Conservation (phyloP, 306 rosid species). For the Pterocarpus macrocarpus region DNA sequence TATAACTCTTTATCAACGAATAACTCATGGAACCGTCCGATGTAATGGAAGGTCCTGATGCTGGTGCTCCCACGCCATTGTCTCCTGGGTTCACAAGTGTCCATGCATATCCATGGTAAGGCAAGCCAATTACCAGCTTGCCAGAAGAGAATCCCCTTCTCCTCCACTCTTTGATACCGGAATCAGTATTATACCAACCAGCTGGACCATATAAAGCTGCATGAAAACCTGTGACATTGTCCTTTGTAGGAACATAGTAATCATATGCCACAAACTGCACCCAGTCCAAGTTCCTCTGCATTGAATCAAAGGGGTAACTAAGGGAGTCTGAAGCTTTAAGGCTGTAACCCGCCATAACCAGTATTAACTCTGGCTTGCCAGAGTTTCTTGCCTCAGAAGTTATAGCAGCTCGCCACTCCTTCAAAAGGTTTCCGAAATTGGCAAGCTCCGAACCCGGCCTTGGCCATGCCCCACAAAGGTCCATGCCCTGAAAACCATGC, state of each 20-base stretch:
- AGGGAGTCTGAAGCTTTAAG: constrained; percentile 32
- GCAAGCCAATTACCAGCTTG: constrained; percentile 59
- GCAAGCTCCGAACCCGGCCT: constrained; percentile 40
- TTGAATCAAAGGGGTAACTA: constrained; percentile 56
- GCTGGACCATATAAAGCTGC: constrained; percentile 61
- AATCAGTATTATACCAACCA: constrained; percentile 46
- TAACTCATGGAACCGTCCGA: constrained; percentile 51
- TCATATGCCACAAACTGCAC: constrained; percentile 50
- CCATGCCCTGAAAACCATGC: constrained; percentile 63
- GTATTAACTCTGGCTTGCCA: constrained; percentile 42
- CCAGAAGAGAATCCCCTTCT: constrained; percentile 47
- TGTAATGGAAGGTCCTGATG: constrained; percentile 55
- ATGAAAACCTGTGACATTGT: constrained; percentile 48
- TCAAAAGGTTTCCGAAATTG: constrained; percentile 50
- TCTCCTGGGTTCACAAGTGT: constrained; percentile 44
- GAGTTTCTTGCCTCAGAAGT: constrained; percentile 51
- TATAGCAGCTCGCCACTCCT: constrained; percentile 59
- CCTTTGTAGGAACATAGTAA: constrained; percentile 46
- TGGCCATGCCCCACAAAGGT: constrained; percentile 50
- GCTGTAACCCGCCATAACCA: constrained; percentile 57
- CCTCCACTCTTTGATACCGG: constrained; percentile 60
- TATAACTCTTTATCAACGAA: constrained; percentile 47
- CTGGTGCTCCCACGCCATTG: constrained; percentile 45
- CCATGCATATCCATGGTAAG: constrained; percentile 68
- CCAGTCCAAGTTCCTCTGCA: constrained; percentile 59